Evolutionary conservation across 345 rosid species (phyloP).

Genomic region (Aquilaria sinensis): DNA sequence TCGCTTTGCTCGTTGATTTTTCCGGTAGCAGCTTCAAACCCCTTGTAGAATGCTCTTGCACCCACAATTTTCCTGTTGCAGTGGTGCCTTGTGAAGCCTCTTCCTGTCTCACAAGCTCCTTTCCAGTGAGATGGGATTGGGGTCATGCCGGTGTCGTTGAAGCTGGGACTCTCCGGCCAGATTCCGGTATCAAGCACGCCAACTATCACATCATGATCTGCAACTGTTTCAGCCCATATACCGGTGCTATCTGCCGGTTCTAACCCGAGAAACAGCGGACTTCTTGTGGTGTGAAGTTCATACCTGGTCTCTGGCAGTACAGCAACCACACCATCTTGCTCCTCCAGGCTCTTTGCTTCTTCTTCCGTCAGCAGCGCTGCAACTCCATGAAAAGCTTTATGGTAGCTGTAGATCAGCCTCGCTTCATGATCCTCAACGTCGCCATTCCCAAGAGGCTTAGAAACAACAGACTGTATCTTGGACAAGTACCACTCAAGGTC

Average conservation of each 20-base stretch:
- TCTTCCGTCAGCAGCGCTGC: constrained; percentile 50
- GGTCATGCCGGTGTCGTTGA: constrained; percentile 52
- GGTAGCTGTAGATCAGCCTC: constrained; percentile 65
- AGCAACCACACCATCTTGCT: constrained; percentile 46
- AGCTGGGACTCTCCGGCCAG: constrained; percentile 76
- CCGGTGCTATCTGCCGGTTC: constrained; percentile 36
- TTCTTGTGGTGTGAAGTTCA: constrained; percentile 68
- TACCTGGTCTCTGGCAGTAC: constrained; percentile 53
- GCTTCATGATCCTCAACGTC: constrained; percentile 25
- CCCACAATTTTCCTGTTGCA: constrained; percentile 77
- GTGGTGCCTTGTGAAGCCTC: constrained; percentile 34
- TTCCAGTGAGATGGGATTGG: constrained; percentile 61
- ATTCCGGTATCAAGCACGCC: constrained; percentile 79
- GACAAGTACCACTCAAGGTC: constrained; percentile 81
- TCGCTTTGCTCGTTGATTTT: constrained; percentile 52
- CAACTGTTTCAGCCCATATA: constrained; percentile 38
- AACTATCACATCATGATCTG: constrained; percentile 64
- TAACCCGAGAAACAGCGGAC: constrained; percentile 70
- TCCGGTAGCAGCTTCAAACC: constrained; percentile 60
- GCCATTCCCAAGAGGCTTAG: constrained; percentile 21
- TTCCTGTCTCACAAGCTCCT: constrained; percentile 62
- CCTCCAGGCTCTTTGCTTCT: constrained; percentile 50
- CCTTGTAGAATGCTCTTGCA: constrained; percentile 51
- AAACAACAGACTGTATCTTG: constrained; percentile 41
- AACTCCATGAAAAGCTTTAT: constrained; percentile 55